Percentiles rank a stretch among this genome's conserved stretches.
Conservation (phyloP, 768 basidiomycete species). For the Russula vinacea region DNA sequence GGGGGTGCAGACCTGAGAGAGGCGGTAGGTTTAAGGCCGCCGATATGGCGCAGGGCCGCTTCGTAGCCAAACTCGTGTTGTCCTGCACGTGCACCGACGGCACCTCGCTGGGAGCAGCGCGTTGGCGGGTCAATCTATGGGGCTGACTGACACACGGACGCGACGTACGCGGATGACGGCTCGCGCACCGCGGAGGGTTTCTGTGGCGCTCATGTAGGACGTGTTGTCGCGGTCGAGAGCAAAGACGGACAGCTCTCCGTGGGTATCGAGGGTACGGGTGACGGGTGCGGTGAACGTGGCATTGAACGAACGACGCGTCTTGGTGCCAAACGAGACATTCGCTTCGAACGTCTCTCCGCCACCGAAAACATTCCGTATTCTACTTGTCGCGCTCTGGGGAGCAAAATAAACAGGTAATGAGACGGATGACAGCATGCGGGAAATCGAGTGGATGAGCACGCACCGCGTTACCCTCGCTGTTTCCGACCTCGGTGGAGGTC, state of each 20-base stretch:
- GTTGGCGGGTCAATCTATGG: slow-evolving; percentile 16
- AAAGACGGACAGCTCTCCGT: slow-evolving; percentile 68
- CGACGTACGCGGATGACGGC: slow-evolving; percentile 73
- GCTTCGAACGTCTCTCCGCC: slow-evolving; percentile 87
- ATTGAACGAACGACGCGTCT: slow-evolving; percentile 80
- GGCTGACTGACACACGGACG: slow-evolving; percentile 25
- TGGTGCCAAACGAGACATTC: slow-evolving; percentile 79
- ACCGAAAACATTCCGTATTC: slow-evolving; percentile 85
- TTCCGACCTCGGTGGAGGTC: slow-evolving; percentile 87
- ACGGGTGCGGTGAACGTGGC: slow-evolving; percentile 64
- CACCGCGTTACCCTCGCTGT: slow-evolving; percentile 91
- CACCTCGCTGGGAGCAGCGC: slow-evolving; percentile 15
- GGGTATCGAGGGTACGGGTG: slow-evolving; percentile 56
- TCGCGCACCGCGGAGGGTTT: slow-evolving; percentile 61
- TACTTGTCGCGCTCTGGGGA: slow-evolving; percentile 67
- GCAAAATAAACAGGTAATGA: slow-evolving; percentile 23
- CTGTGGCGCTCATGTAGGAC: slow-evolving; percentile 66
- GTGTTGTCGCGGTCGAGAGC: slow-evolving; percentile 79
- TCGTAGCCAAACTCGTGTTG: slow-evolving; percentile 85
- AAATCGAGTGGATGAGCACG: slow-evolving; percentile 36
- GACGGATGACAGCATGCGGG: not conserved
- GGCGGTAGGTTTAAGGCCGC: slow-evolving; percentile 66
- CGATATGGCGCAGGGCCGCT: slow-evolving; percentile 71
- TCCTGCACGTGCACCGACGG: slow-evolving; percentile 34
- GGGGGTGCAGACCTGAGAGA: slow-evolving; percentile 65